These are phyloP conservation scores for Lactarius evosmus DNA, from an alignment of 768 basidiomycete genomes.

Conservation along the genomic window DNA sequence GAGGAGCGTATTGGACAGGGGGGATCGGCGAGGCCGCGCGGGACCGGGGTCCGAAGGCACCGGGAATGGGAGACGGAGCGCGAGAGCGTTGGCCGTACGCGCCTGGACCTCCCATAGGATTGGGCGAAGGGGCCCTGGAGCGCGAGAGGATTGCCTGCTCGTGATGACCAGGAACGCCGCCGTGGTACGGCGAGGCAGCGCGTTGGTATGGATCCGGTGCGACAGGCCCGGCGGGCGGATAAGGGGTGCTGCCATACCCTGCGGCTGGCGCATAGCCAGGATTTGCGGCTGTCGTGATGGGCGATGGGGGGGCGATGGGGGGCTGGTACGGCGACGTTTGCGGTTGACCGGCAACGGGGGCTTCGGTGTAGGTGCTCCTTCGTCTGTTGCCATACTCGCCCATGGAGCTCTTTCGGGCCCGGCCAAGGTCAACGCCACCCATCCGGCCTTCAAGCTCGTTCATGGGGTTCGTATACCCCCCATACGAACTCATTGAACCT, in stretches of 20 bases:
- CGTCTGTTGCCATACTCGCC: conserved; percentile 27
- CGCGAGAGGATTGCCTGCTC: conserved; percentile 35
- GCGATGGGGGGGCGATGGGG: conserved; percentile 26
- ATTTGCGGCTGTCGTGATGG: conserved; percentile 6
- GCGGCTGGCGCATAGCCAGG: conserved; percentile 22
- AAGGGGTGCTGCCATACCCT: conserved; percentile 9
- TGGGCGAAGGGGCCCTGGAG: conserved; percentile 51
- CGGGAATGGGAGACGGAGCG: conserved; percentile 54
- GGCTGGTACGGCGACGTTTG: conserved; percentile 28
- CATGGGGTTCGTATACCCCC: conserved; percentile 28
- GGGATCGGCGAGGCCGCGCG: conserved; percentile 27
- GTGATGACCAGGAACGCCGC: conserved; percentile 32
- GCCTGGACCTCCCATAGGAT: conserved; percentile 35
- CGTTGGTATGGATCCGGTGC: conserved; percentile 22
- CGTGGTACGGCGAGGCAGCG: conserved; percentile 41
- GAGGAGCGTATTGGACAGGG: conserved; percentile 17
- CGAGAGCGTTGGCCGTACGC: conserved; percentile 34
- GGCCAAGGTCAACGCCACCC: conserved; percentile 26
- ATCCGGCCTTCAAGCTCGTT: conserved; percentile 42
- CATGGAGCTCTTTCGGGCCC: conserved; percentile 8
- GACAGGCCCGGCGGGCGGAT: conserved; percentile 15
- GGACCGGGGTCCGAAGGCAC: conserved; percentile 31
- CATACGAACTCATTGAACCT: conserved; percentile 26
- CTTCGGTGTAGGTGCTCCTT: conserved; percentile 17
- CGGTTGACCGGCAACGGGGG: conserved; percentile 26